Percentiles rank a stretch among this genome's conserved stretches.
Conservation (phyloP, 2,329 filamentous ascomycete species). For the Cercospora citrullina region DNA sequence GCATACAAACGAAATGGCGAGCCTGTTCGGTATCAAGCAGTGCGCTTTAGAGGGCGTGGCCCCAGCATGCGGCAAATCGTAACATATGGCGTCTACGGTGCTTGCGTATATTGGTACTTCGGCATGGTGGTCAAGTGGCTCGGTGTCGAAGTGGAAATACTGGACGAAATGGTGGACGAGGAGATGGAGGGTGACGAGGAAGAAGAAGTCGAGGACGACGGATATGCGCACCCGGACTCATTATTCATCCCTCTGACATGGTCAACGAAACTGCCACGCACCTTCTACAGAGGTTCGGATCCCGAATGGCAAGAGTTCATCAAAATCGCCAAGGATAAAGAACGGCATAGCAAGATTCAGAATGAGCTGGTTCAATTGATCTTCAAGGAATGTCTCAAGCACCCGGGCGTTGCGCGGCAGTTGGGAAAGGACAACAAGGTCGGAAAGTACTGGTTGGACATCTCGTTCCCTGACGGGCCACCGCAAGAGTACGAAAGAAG, state of each 20-base stretch:
- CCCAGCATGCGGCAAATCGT: conserved; percentile 36
- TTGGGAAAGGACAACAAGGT: conserved; percentile 45
- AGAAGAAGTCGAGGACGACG: conserved; percentile 38
- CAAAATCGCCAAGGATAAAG: conserved; percentile 46
- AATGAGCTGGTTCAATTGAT: conserved; percentile 43
- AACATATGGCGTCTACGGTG: conserved; percentile 30
- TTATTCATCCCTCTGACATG: conserved; percentile 53
- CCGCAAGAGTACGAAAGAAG: conserved; percentile 51
- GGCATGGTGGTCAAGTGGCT: conserved; percentile 30
- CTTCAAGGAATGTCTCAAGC: conserved; percentile 35
- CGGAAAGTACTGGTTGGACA: conserved; percentile 51
- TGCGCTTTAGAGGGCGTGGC: conserved; percentile 44
- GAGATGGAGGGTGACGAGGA: conserved; percentile 27
- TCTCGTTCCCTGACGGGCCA: conserved; percentile 51
- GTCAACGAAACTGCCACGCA: conserved; percentile 43
- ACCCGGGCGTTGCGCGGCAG: conserved; percentile 34
- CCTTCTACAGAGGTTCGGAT: conserved; percentile 53
- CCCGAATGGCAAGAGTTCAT: conserved; percentile 56
- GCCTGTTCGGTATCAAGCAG: conserved; percentile 37
- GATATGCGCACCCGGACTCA: conserved; percentile 40
- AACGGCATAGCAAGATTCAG: conserved; percentile 44
- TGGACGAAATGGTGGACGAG: conserved; percentile 27
- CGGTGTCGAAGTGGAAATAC: conserved; percentile 35
- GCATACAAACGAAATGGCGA: conserved; percentile 28
- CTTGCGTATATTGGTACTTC: conserved; percentile 27